Conservation (phyloP, 495 filamentous ascomycete genomes). For the Cetradonia linearis region DNA sequence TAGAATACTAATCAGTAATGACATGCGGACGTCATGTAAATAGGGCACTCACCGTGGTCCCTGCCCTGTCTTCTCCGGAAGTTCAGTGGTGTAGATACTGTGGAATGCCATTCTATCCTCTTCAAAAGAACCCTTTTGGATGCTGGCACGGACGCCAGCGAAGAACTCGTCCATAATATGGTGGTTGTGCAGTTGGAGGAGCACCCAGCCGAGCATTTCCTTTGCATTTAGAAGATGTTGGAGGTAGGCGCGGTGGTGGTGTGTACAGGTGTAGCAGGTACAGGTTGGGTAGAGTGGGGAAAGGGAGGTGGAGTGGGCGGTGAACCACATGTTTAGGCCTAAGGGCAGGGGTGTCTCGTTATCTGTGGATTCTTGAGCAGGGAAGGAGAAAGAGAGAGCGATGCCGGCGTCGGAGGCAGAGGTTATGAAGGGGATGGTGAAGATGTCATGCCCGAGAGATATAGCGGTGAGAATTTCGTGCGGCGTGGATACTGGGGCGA, state of each 20-base stretch:
- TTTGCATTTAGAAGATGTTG: constrained; percentile 78
- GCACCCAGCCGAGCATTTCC: constrained; percentile 93
- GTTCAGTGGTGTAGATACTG: constrained; percentile 48
- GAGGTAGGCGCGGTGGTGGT: constrained; percentile 77
- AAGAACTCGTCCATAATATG: constrained; percentile 66
- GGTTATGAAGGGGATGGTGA: constrained; percentile 65
- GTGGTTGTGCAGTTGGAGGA: constrained; percentile 86
- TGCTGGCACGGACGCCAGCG: constrained; percentile 49
- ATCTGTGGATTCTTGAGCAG: constrained; percentile 26
- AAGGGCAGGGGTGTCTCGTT: constrained; percentile 40
- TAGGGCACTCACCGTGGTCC: constrained; percentile 53
- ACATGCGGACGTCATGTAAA: no score
- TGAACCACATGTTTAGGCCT: constrained; percentile 65
- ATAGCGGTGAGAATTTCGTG: constrained; percentile 67
- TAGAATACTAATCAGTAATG: constrained; percentile 4
- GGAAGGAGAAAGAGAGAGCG: constrained; percentile 72
- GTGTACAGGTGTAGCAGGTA: constrained; percentile 71
- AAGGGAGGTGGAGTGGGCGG: constrained; percentile 45
- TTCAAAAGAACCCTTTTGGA: constrained; percentile 54
- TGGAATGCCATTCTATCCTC: constrained; percentile 46
- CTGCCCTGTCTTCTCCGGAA: constrained; percentile 65
- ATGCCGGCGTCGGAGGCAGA: constrained; percentile 74
- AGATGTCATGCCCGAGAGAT: constrained; percentile 65
- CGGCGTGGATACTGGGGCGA: constrained; percentile 57
- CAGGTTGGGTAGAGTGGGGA: constrained; percentile 51